Conservation (phyloP, 345 rosid genomes). For the Mallotus nudiflorus region DNA sequence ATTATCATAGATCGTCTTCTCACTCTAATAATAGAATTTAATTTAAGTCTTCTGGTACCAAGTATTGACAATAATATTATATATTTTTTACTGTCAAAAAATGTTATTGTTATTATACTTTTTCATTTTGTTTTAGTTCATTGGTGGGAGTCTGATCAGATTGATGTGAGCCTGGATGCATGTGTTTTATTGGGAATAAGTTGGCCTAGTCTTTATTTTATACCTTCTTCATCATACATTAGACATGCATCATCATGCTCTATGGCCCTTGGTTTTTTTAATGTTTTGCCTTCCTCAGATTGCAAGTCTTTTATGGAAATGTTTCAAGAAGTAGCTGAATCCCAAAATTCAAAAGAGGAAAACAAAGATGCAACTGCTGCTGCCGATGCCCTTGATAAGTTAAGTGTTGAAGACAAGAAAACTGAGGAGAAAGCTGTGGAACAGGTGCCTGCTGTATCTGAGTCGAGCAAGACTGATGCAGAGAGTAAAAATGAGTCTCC, state of each 20-base stretch:
- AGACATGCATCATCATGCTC: too few relatives aligned
- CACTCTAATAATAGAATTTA: too few relatives aligned
- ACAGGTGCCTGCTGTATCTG: constrained; percentile 32
- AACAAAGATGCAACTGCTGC: constrained; percentile 63
- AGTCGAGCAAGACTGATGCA: constrained; percentile 34
- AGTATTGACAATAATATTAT: too few relatives aligned
- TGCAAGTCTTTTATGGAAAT: constrained; percentile 83
- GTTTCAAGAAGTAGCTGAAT: constrained; percentile 68
- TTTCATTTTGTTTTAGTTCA: not conserved
- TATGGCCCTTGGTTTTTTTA: not conserved
- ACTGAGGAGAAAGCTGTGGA: constrained; percentile 40
- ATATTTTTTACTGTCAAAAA: too few relatives aligned
- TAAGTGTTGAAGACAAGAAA: constrained; percentile 70
- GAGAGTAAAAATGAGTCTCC: constrained; percentile 54
- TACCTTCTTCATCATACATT: not conserved
- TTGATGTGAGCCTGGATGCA: too few relatives aligned
- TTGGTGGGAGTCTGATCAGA: too few relatives aligned
- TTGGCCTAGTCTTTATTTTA: too few relatives aligned
- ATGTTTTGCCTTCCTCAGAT: constrained; percentile 40
- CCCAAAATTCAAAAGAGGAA: constrained; percentile 59
- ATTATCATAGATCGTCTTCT: too few relatives aligned
- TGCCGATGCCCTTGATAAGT: constrained; percentile 67
- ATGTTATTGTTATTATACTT: not conserved
- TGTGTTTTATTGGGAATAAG: too few relatives aligned
- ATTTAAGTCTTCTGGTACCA: too few relatives aligned